Evolutionary conservation across 75 land plant genomes (phyloP), one percentile per base, ranked within the genome.

Genomic region (Selaginella tamariscina): DNA sequence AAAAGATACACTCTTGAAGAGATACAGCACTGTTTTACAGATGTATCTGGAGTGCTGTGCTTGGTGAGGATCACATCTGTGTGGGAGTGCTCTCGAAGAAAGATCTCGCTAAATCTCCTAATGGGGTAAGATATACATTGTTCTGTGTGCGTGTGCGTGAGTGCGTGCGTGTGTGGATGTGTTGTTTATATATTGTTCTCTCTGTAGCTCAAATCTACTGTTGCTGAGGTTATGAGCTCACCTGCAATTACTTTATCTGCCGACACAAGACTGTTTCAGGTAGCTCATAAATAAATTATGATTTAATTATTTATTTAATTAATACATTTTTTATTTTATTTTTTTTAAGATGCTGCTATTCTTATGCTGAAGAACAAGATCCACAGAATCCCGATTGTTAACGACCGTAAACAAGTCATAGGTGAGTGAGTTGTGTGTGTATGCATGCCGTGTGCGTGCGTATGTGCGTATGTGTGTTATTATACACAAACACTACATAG

Each of bases 211-310:
- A 70, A 83, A 65, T 77, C 87, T 0, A 76, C 75, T 29, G 86
- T 86, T 0, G 74, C 75, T 65, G 88, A 86, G 39, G 78, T 86
- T 54, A 86, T 86, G 88, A 84, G 74, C 44, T 74, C 88, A 59
- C 88, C 88, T 64, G 77, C 87, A 26, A 79, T 86, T 60, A 79
- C 84, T 26, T 54, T 86, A 32, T 55, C 84, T 54, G 82, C 83
- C 0, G 75, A 84, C 15, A n/a, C n/a, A 86, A 86, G 70, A 86
- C 84, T 29, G 88, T 81, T 11, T 69, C 83, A 68, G 88, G 88
- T 86, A 57, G 31, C 2, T 21, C 62, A 59, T 11, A 11, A 20
- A 49, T 11, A 59, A 59, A 59, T 5, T 5, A 9, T 23, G 9
- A 59, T 59, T 59, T 5, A 39, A 39, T 39, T 39, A 5, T 39